Evolutionary conservation across 2,329 filamentous ascomycete genomes (phyloP), one percentile per base, ranked within the genome.

Genomic region (Penicillium janthinellum): DNA sequence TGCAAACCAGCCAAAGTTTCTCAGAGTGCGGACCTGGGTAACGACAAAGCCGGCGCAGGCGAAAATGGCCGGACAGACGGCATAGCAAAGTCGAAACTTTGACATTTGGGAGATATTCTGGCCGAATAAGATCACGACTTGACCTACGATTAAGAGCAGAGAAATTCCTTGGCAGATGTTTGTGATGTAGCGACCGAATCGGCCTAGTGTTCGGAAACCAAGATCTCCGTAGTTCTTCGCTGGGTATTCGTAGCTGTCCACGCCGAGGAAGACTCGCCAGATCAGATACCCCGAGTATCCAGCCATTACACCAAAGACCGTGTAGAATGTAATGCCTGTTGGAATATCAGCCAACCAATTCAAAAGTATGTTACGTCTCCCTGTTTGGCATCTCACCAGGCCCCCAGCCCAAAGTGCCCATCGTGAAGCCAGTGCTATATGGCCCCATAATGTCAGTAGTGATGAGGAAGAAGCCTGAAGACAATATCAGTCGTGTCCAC

Each of bases 1-100:
- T 14, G 84, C 83, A 0, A 87, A 70, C 80, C 82, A 86, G 4
- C 82, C 81, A 54, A 84, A 83, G 10, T 76, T 73, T 65, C 83
- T 79, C 37, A 87, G 74, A 0, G 83, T 86, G 6, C 85, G 78
- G 48, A 87, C 82, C 64, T 86, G 84, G 3, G 82, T 82, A 3
- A 86, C 62, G 10, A 84, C 31, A 58, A 85, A 83, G 15, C 85
- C 84, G 6, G 75, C 76, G 11, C 80, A 65, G 52, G 79, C 78
- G 64, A 82, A 84, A 15, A 86, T 73, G 20, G 85, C 66, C 12
- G 80, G 78, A 64, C 83, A 85, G 8, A 81, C 78, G 42, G 81
- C 76, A 69, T 82, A 86, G 73, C 84, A 86, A 11, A 86, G 70
- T 0, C 72, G 74, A 54, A 77, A 78, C 64, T 78, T 78, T 35